These are phyloP conservation scores for Colletotrichum gloeosporioides DNA, from an alignment of 2,329 filamentous ascomycete genomes.

Conservation along the genomic window DNA sequence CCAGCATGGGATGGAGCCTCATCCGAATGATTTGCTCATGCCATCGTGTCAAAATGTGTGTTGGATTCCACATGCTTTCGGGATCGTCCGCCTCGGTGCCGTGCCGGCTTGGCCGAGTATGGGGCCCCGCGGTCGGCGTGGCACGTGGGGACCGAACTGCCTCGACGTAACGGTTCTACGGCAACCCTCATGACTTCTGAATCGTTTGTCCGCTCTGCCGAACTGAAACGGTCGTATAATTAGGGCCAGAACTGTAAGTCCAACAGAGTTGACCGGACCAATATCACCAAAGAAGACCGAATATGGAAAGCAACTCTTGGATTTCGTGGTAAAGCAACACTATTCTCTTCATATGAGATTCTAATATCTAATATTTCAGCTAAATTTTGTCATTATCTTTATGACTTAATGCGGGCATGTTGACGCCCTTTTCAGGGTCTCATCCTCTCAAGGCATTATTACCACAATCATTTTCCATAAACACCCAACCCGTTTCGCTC, in stretches of 20 bases:
- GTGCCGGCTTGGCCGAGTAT: slow-evolving; percentile 3
- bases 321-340: background rate
- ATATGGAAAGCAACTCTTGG: background rate
- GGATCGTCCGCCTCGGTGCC: background rate
- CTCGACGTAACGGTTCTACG: background rate
- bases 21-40: background rate
- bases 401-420: background rate
- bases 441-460: background rate
- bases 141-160: background rate
- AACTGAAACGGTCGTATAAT: background rate
- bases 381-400: slow-evolving; percentile 9
- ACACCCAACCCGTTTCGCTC: background rate
- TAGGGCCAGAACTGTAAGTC: background rate
- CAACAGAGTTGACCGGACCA: background rate
- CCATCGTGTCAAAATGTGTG: background rate
- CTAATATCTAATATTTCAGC: background rate
- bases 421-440: background rate
- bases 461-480: background rate
- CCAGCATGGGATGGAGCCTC: background rate
- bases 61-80: background rate
- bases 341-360: background rate
- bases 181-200: background rate
- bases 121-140: background rate
- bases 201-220: background rate
- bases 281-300: background rate